Percentiles rank a stretch among this genome's conserved stretches.
Conservation (phyloP, 2,329 filamentous ascomycete species). For the Colletotrichum falcatum region DNA sequence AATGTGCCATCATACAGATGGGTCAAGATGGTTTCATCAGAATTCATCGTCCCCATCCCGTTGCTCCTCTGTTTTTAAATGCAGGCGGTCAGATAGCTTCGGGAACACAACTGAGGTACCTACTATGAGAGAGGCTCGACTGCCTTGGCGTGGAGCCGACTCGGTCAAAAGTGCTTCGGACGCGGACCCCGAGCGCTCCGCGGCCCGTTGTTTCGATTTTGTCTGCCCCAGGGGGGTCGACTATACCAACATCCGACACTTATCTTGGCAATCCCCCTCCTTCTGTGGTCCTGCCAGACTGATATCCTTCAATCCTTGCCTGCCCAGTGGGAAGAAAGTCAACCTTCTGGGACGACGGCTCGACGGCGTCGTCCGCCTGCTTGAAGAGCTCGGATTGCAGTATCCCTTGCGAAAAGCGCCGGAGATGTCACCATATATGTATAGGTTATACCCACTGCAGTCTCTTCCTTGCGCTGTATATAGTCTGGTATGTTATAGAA, state of each 20-base stretch:
- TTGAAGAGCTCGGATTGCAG: no score
- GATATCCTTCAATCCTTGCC: neutral
- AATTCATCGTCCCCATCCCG: neutral
- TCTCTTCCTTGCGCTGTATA: no score
- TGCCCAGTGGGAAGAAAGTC: neutral
- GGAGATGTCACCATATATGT: no score
- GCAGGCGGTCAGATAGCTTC: conserved; percentile 10
- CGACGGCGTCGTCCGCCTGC: no score
- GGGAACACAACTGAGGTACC: neutral
- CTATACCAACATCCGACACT: neutral
- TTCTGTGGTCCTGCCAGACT: neutral
- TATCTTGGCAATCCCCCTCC: conserved; percentile 3
- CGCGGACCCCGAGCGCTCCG: conserved; percentile 31
- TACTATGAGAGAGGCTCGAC: conserved; percentile 11
- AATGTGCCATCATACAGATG: conserved; percentile 23
- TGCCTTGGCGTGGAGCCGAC: neutral
- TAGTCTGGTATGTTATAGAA: no score
- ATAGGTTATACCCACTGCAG: no score
- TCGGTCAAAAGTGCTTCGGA: conserved; percentile 1
- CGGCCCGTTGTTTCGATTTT: conserved; percentile 1
- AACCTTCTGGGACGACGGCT: neutral
- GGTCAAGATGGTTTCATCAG: neutral
- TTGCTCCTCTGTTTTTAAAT: conserved; percentile 1
- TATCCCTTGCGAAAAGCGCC: no score
- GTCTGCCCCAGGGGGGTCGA: conserved; percentile 24